Percentiles rank a stretch among this genome's conserved stretches.
Evolutionary conservation across 106 monocot species (phyloP).

Genomic region (Allium fistulosum): DNA sequence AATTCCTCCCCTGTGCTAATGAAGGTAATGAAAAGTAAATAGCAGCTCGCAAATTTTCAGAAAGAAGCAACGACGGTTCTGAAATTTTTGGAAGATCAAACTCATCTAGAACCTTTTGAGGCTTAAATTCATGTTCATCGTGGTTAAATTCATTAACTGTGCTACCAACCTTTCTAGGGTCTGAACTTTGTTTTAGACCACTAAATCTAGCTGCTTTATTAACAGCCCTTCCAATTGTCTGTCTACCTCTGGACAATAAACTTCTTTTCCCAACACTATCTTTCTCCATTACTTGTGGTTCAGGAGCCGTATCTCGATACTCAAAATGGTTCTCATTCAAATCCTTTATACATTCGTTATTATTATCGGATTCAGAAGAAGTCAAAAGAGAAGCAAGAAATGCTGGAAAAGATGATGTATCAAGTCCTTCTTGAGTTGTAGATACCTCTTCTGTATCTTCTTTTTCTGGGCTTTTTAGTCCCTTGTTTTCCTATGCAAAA

Average conservation of each 20-base stretch:
- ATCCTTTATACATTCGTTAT: conserved; percentile 22
- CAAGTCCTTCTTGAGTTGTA: conserved; percentile 52
- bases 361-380: conserved; percentile 37
- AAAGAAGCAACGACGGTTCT: conserved; percentile 80
- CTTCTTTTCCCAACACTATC: conserved; percentile 43
- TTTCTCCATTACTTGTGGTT: conserved; percentile 26
- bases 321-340: conserved; percentile 25
- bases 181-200: conserved; percentile 51
- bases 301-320: conserved; percentile 23
- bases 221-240: conserved; percentile 63
- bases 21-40: conserved; percentile 74
- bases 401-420: conserved; percentile 93
- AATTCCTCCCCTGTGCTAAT: conserved; percentile 70
- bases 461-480: conserved; percentile 21
- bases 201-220: conserved; percentile 50
- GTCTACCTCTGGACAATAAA: conserved; percentile 65
- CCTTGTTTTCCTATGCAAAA: conserved; percentile 34
- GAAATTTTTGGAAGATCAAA: conserved; percentile 63
- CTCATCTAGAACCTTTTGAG: conserved; percentile 14
- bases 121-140: conserved; percentile 26
- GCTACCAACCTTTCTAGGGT: conserved; percentile 30
- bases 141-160: conserved; percentile 16
- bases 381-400: conserved; percentile 76
- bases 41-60: conserved; percentile 49
- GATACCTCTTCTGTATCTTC: conserved; percentile 26